Conservation (phyloP, 495 filamentous ascomycete genomes). For the Talaromyces liani region DNA sequence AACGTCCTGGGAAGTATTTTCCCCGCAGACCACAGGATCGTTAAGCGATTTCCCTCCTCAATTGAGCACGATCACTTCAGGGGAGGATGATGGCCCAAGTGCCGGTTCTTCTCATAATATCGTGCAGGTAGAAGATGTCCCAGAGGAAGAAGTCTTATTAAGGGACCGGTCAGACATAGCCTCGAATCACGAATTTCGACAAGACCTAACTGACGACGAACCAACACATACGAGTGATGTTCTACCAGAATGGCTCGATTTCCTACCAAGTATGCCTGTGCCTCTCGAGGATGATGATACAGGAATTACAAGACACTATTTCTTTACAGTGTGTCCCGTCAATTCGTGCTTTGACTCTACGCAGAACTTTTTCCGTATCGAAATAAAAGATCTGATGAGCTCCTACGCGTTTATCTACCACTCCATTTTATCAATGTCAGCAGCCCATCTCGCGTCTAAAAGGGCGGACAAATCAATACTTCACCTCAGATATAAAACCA, state of each 20-base stretch:
- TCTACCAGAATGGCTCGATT: neutral
- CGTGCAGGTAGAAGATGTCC: neutral
- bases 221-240: neutral
- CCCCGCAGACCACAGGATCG: neutral
- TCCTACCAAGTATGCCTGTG: neutral
- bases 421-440: neutral
- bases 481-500: neutral
- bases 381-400: neutral
- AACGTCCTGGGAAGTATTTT: neutral
- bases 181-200: neutral
- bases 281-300: neutral
- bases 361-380: neutral
- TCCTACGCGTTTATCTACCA: neutral
- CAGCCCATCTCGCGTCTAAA: neutral
- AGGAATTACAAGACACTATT: neutral
- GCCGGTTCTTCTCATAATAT: neutral
- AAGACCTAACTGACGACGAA: neutral
- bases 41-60: neutral
- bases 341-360: neutral
- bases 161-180: neutral
- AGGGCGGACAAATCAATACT: neutral
- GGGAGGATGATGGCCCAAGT: neutral
- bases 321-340: neutral
- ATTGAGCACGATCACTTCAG: neutral
- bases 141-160: neutral